Evolutionary conservation across 768 basidiomycete species (phyloP), one percentile per base, ranked within the genome.

Genomic region (Auricularia heimuer): DNA sequence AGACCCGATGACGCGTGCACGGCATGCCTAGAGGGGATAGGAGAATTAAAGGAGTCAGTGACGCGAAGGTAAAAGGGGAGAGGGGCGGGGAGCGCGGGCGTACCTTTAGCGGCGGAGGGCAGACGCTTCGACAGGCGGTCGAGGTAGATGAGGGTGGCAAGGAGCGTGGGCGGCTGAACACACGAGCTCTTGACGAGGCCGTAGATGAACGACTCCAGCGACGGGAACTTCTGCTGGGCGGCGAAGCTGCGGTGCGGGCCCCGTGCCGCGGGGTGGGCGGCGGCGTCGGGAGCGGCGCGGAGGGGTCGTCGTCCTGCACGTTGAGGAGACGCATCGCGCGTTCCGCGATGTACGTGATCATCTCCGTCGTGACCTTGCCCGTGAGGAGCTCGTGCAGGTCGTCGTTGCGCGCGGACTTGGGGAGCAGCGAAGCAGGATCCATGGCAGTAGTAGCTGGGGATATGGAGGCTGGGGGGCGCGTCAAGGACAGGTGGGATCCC

Each of bases 1-100:
- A 98, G 63, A 99, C 89, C 61, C 96, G 88, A 73, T 98, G 96
- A 42, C 93, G 85, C 24, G 96, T 96, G 75, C 94, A 97, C 29
- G 89, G 84, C 80, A 94, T 87, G 61, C 94, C 82, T 81, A 66
- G 37, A 34, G 60, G 29, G 62, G n/a, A 65, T 54, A 42, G 8
- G 16, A 18, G 66, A 58, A 47, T 44, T 62, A 4, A 24, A 47
- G 24, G 29, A 63, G 44, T 4, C 66, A 65, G 29, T 58, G 14
- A n/a, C 51, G 24, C 35, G 24, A 29, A 34, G 14, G 56, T 6
- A 10, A 4, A 33, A 12, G 24, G 56, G 11, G 56, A 64, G 64
- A 65, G 54, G 45, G 65, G 65, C 3, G 64, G 36, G 61, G 2
- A 29, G 29, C 29, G 29, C 29, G 29, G 29, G 78, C 82, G 70